phyloP scores from a whole-genome alignment of 768 basidiomycete genomes.

The Tylopilus rubrobrunneus region DNA sequence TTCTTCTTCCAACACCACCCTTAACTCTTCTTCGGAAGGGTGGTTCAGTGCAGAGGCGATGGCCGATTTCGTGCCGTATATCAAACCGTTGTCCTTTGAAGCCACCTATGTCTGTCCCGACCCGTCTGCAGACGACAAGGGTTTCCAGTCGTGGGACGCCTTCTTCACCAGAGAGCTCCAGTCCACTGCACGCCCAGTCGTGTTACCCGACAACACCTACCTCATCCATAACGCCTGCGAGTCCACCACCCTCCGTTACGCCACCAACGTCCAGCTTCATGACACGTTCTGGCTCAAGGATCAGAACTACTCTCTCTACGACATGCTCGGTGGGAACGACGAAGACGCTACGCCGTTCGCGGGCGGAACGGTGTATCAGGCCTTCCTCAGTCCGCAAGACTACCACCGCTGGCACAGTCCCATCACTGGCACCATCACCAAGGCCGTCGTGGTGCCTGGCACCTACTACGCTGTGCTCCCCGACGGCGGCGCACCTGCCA shows the following conservation, averaged over 20 bases:
- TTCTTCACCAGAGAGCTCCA: slow-evolving; percentile 44
- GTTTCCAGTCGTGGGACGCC: slow-evolving; percentile 39
- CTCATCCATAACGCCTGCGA: slow-evolving; percentile 51
- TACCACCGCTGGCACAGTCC: slow-evolving; percentile 66
- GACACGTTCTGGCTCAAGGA: slow-evolving; percentile 59
- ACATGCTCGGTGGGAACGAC: slow-evolving; percentile 40
- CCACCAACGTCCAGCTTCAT: slow-evolving; percentile 33
- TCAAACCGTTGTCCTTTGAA: neutral
- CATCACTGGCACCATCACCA: slow-evolving; percentile 33
- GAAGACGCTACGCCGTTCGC: slow-evolving; percentile 37
- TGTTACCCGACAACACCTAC: slow-evolving; percentile 7
- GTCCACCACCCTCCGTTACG: slow-evolving; percentile 37
- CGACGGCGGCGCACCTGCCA: slow-evolving; percentile 2
- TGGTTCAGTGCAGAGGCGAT: neutral
- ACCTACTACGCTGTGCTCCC: slow-evolving; percentile 10
- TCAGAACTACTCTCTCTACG: slow-evolving; percentile 52
- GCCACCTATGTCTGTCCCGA: neutral
- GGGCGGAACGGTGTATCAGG: slow-evolving; percentile 51
- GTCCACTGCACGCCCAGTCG: neutral
- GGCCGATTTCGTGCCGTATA: neutral
- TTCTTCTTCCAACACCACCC: slow-evolving; percentile 1
- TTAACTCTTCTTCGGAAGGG: neutral
- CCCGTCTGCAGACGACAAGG: neutral
- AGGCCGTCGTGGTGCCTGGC: slow-evolving; percentile 28
- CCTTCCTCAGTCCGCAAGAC: slow-evolving; percentile 47